Percentiles rank a stretch among this genome's conserved stretches.
phyloP scores from a whole-genome alignment of 148 eudicot genomes.

The Camellia japonica region DNA sequence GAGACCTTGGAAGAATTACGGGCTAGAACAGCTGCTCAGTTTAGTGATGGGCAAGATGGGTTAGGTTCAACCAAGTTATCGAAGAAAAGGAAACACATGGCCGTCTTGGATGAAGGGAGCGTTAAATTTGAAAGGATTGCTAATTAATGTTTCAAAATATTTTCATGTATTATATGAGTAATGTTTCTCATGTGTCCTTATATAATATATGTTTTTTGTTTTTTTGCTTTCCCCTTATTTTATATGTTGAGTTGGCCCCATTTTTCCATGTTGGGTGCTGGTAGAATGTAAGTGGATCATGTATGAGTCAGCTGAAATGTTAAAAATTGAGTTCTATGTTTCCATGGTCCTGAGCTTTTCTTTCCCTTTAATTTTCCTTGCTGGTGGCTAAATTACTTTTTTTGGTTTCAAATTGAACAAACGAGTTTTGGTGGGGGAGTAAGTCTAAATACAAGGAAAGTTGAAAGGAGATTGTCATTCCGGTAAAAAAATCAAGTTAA shows the following conservation, averaged over 20 bases:
- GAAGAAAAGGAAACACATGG: conserved; percentile 57
- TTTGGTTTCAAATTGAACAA: too few species aligned
- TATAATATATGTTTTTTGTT: not conserved
- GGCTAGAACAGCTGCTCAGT: conserved; percentile 86
- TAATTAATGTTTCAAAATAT: conserved; percentile 9
- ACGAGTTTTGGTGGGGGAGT: too few species aligned
- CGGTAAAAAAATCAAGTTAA: too few species aligned
- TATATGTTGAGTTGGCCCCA: not conserved
- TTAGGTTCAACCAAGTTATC: conserved; percentile 45
- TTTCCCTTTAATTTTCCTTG: too few species aligned
- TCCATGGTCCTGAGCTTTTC: too few species aligned
- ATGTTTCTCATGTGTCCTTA: not conserved
- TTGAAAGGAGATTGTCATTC: too few species aligned
- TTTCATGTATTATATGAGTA: not conserved
- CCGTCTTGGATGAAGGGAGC: conserved; percentile 35
- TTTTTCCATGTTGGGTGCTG: conserved; percentile 21
- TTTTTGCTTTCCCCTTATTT: not conserved
- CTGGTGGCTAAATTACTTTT: too few species aligned
- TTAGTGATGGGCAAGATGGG: conserved; percentile 45
- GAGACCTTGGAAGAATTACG: conserved; percentile 88
- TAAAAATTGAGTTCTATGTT: not conserved
- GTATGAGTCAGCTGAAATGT: not conserved
- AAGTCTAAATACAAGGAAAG: too few species aligned
- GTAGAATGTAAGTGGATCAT: not conserved
- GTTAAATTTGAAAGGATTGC: conserved; percentile 33